Percentiles rank a stretch among this genome's conserved stretches.
Conservation (phyloP, 345 rosid genomes). For the Chamaenerion angustifolium region DNA sequence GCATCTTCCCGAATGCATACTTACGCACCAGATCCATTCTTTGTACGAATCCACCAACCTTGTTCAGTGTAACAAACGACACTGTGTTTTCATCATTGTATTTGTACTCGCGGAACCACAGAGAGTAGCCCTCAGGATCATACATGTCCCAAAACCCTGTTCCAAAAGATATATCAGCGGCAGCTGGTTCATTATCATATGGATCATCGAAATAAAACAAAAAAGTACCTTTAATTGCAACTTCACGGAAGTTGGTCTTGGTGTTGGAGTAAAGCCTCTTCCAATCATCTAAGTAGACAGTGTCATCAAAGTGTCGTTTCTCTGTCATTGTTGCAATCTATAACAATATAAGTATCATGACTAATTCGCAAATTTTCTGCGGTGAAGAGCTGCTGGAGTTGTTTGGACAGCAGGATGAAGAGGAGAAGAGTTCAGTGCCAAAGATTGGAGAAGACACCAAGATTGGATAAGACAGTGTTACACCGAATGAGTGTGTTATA, state of each 20-base stretch:
- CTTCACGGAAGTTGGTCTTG: constrained; percentile 73
- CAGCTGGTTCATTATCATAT: not conserved
- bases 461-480: no score
- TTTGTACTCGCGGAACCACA: constrained; percentile 96
- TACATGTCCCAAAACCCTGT: constrained; percentile 99
- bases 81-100: constrained; percentile 90
- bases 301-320: no score
- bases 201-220: not conserved
- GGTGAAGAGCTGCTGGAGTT: no score
- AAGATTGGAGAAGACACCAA: no score
- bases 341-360: no score
- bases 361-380: no score
- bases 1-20: constrained; percentile 92
- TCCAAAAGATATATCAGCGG: not conserved
- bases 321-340: no score
- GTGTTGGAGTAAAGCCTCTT: constrained; percentile 97
- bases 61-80: constrained; percentile 80
- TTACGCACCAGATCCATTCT: constrained; percentile 94
- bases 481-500: no score
- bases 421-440: no score
- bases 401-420: no score
- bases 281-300: constrained; percentile 58
- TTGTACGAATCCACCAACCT: constrained; percentile 89
- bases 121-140: constrained; percentile 92
- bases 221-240: constrained; percentile 78